Percentiles rank a stretch among this genome's conserved stretches.
phyloP scores from a whole-genome alignment of 2,329 filamentous ascomycete species.

The Diplocarpon mali region DNA sequence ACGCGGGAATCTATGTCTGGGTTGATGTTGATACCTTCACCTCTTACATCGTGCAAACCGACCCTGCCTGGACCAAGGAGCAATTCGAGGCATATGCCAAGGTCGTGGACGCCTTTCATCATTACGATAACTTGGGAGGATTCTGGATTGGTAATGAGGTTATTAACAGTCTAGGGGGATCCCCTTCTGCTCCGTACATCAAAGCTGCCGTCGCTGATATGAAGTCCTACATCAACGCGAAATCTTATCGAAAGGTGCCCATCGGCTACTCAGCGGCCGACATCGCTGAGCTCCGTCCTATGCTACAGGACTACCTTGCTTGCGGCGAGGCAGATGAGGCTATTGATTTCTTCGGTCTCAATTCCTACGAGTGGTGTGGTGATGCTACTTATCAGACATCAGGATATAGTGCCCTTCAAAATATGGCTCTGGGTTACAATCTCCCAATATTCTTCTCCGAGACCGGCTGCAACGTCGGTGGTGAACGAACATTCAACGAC shows the following conservation, averaged over 20 bases:
- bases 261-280: conserved; percentile 54
- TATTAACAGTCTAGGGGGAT: conserved; percentile 48
- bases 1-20: conserved; percentile 74
- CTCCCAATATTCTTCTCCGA: conserved; percentile 80
- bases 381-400: conserved; percentile 44
- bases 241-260: conserved; percentile 38
- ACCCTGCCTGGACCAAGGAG: conserved; percentile 59
- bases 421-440: conserved; percentile 53
- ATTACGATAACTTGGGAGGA: conserved; percentile 62
- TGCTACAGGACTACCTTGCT: conserved; percentile 64
- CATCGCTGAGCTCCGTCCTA: conserved; percentile 54
- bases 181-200: conserved; percentile 40
- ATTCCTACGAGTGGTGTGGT: conserved; percentile 57
- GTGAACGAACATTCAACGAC: conserved; percentile 54
- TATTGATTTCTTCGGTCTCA: conserved; percentile 53
- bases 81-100: conserved; percentile 57
- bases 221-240: conserved; percentile 38
- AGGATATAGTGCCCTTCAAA: conserved; percentile 56
- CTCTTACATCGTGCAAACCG: conserved; percentile 51
- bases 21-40: conserved; percentile 70
- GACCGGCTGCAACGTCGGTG: conserved; percentile 65
- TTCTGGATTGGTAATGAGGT: conserved; percentile 88
- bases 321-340: conserved; percentile 53
- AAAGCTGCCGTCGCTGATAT: conserved; percentile 48
- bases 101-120: conserved; percentile 55